These are phyloP conservation scores for Trichoderma erinaceum DNA, from an alignment of 495 filamentous ascomycete genomes.

Conservation along the genomic window DNA sequence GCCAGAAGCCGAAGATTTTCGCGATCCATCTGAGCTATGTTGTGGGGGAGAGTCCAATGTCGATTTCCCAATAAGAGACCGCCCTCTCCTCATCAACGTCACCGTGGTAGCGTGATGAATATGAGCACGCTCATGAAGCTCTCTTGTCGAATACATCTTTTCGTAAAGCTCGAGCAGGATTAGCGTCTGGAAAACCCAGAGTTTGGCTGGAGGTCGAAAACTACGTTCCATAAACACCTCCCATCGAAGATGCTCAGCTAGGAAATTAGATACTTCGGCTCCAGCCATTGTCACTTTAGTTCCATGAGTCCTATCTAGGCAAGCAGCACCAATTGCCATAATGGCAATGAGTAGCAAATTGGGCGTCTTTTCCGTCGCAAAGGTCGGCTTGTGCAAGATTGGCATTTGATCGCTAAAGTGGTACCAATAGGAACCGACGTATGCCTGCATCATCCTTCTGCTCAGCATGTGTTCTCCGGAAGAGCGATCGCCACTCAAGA, in stretches of 20 bases:
- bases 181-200: conserved; percentile 96
- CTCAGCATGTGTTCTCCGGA: conserved; percentile 73
- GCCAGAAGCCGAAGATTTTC: conserved; percentile 53
- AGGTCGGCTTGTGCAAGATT: conserved; percentile 90
- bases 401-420: conserved; percentile 94
- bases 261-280: conserved; percentile 73
- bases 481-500: conserved; percentile 71
- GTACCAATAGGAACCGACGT: conserved; percentile 89
- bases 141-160: conserved; percentile 90
- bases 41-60: conserved; percentile 85
- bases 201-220: conserved; percentile 87
- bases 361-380: conserved; percentile 77
- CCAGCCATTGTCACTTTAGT: conserved; percentile 63
- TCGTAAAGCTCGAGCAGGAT: conserved; percentile 89
- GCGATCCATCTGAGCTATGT: conserved; percentile 52
- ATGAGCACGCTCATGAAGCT: conserved; percentile 90
- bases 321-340: conserved; percentile 88
- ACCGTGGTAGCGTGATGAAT: conserved; percentile 96
- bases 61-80: conserved; percentile 85
- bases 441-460: conserved; percentile 88
- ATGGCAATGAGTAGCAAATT: conserved; percentile 85
- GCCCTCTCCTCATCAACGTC: conserved; percentile 88
- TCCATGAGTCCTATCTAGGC: conserved; percentile 75
- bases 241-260: conserved; percentile 89
- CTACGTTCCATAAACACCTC: conserved; percentile 86